Percentiles rank a stretch among this genome's conserved stretches.
Conservation (phyloP, 2,329 filamentous ascomycete genomes). For the Botrytis fragariae region DNA sequence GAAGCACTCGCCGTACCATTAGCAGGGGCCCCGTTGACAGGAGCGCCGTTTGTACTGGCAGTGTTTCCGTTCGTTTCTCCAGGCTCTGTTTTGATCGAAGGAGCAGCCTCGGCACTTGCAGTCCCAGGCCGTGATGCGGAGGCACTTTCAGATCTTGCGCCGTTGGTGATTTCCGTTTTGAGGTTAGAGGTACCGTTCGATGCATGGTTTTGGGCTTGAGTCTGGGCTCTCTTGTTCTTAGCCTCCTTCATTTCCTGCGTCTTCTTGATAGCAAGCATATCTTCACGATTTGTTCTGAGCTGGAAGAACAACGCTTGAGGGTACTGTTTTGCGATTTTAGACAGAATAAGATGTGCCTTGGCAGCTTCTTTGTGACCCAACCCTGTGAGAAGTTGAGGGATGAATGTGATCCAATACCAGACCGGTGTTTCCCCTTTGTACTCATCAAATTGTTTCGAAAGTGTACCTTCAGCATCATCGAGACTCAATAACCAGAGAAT, state of each 20-base stretch:
- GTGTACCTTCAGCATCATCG: conserved; percentile 80
- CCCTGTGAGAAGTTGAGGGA: conserved; percentile 90
- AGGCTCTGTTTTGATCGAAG: conserved; percentile 36
- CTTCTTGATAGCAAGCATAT: conserved; percentile 90
- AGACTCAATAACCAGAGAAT: conserved; percentile 95
- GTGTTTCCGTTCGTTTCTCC: conserved; percentile 26
- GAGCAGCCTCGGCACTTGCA: conserved; percentile 43
- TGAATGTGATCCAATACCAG: conserved; percentile 99
- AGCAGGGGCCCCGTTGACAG: conserved; percentile 35
- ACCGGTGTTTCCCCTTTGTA: conserved; percentile 97
- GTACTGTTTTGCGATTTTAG: conserved; percentile 93
- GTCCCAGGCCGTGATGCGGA: conserved; percentile 43
- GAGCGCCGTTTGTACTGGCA: conserved; percentile 15
- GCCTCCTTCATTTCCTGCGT: conserved; percentile 74
- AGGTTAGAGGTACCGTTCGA: conserved; percentile 25
- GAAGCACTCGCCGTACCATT: conserved; percentile 45
- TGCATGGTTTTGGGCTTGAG: conserved; percentile 24
- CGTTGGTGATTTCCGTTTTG: conserved; percentile 34
- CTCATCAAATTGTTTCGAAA: conserved; percentile 85
- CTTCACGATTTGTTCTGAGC: conserved; percentile 87
- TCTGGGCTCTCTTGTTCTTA: conserved; percentile 41
- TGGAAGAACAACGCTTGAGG: conserved; percentile 96
- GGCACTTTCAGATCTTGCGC: conserved; percentile 29
- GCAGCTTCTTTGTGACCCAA: conserved; percentile 88
- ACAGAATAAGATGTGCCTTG: conserved; percentile 79